Base-by-base conservation (phyloP, 371 early-diverging fungal species). In the Blyttiomyces sp. region DNA sequence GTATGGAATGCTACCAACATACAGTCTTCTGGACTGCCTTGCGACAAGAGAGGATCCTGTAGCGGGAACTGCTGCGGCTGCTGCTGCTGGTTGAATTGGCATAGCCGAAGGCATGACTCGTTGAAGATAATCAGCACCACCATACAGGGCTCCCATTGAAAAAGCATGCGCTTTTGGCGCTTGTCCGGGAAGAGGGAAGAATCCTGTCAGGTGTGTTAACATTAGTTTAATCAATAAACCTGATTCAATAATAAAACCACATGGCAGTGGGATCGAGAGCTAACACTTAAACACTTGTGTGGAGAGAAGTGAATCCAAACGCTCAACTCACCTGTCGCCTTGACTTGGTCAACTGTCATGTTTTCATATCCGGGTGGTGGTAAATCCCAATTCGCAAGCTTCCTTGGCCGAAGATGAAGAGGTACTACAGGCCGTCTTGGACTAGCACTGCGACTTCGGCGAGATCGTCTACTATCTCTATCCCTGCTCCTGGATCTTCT, bases 161-260 rank as follows among this genome's bases (percentile, higher is more conserved):
- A 39, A 32, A 49, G 42, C 30, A 52, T 27, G 23, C 33, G 49
- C 24, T 31, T 51, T 19, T 7, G 62, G 26, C 9, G 88, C 76
- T 59, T 94, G 95, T 26, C 90, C 92, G 33, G 95, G 95, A 33
- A 93, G 86, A 17, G 93, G 94, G 70, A 96, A 96, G 60, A 88
- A 76, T 16, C 94, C 89, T 87, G 62, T 43, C 27, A 1, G 43
- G 27, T 48, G 49, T 13, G 28, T 11, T 23, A n/a, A n/a, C n/a
- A n/a, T n/a, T n/a, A n/a, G n/a, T n/a, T n/a, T n/a, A n/a, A n/a
- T n/a, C n/a, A n/a, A n/a, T n/a, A n/a, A n/a, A n/a, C n/a, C n/a
- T n/a, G n/a, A n/a, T n/a, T n/a, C n/a, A n/a, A n/a, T n/a, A n/a
- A n/a, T n/a, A n/a, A n/a, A n/a, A n/a, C n/a, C n/a, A n/a, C n/a